Percentiles rank a stretch among this genome's conserved stretches.
phyloP scores from a whole-genome alignment of 2,329 filamentous ascomycete genomes.

The Stromatinia cepivora region DNA sequence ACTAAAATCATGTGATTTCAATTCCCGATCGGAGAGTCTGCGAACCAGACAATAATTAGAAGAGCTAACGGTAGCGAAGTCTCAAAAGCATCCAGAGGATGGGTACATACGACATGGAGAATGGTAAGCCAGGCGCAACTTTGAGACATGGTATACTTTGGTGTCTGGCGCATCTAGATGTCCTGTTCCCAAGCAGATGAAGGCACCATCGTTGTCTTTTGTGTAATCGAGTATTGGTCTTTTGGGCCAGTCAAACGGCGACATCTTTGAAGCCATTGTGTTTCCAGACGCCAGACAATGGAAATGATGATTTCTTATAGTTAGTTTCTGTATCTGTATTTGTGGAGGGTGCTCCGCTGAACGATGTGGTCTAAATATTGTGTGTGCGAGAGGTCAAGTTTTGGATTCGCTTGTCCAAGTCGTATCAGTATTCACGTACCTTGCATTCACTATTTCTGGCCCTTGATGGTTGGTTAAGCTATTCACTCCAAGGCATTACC shows the following conservation, averaged over 20 bases:
- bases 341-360: not conserved
- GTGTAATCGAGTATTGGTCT: not conserved
- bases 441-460: not conserved
- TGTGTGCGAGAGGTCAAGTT: not conserved
- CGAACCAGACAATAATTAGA: not conserved
- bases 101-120: not conserved
- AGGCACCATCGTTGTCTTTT: not conserved
- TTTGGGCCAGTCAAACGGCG: not conserved
- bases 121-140: not conserved
- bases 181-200: not conserved
- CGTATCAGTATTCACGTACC: not conserved
- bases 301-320: not conserved
- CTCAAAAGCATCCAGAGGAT: too few species aligned
- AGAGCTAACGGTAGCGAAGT: not conserved
- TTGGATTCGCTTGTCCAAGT: not conserved
- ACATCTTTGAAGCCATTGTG: not conserved
- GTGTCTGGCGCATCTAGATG: not conserved
- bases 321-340: not conserved
- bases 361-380: not conserved
- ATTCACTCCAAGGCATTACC: not conserved
- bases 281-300: not conserved
- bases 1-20: not conserved
- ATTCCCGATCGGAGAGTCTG: not conserved
- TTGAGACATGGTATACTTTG: not conserved
- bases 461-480: not conserved